Evolutionary conservation across 768 basidiomycete species (phyloP), one percentile per base, ranked within the genome.

Genomic region (Collybiopsis luxurians): DNA sequence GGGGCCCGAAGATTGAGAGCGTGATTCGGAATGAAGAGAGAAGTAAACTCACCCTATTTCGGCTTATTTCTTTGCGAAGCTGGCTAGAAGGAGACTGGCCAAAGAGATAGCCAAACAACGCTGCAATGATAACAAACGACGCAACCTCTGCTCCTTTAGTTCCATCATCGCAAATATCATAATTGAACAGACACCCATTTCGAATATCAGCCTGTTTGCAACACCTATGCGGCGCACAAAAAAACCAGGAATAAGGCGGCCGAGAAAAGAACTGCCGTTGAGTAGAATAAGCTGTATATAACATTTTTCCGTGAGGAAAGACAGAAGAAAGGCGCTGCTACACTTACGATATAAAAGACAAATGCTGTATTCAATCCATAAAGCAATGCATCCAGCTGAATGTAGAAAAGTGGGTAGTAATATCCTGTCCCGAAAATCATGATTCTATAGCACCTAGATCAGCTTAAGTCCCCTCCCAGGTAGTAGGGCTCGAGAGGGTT

Each of bases 301-400:
- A n/a, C n/a, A n/a, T n/a, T n/a, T n/a, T n/a, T n/a, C n/a, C n/a
- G n/a, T n/a, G n/a, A n/a, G n/a, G n/a, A n/a, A n/a, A n/a, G n/a
- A n/a, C n/a, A n/a, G n/a, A n/a, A n/a, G n/a, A n/a, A n/a, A 17
- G 51, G 50, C 36, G 38, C 28, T n/a, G n/a, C n/a, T n/a, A n/a
- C n/a, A n/a, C 64, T 39, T 24, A 74, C 76, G 12, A 74, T 69
- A 50, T 76, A 75, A 50, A 77, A 75, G 2, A 75, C 67, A 17
- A 78, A 68, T 4, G 57, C 67, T 6, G 61, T 30, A 23, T 64
- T 58, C 42, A 69, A 61, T 1, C 67, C 64, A 48, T 73, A 72
- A 19, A 51, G 26, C 19, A 65, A 44, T 1, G 73, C 64, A 59
- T 69, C 70, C 12, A 76, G 59, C 53, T 76, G 76, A 2, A 75